These are phyloP conservation scores for Metschnikowia noctiluminum DNA, from an alignment of 805 yeast genomes.

Conservation along the genomic window DNA sequence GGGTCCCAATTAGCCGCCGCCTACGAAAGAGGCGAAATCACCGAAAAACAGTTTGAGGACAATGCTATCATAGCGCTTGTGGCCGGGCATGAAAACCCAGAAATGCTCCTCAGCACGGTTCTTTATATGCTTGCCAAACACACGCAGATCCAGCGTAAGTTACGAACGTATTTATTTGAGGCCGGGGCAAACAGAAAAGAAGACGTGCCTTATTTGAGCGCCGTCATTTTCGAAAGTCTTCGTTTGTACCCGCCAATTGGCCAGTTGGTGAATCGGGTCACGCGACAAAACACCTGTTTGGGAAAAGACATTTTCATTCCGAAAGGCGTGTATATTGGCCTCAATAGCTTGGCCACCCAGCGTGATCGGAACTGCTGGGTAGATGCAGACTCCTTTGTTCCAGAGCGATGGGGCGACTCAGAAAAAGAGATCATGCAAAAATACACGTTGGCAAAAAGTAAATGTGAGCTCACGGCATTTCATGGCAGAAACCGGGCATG, in stretches of 20 bases:
- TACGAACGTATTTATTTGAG: slow-evolving; percentile 18
- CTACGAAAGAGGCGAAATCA: slow-evolving; percentile 31
- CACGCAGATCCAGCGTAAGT: slow-evolving; percentile 27
- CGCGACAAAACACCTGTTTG: slow-evolving; percentile 34
- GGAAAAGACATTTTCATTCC: slow-evolving; percentile 47
- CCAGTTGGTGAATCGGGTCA: slow-evolving; percentile 50
- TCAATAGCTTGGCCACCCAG: slow-evolving; percentile 52
- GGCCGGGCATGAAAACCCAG: slow-evolving; percentile 67
- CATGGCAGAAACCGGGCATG: slow-evolving; percentile 63
- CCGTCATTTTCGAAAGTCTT: slow-evolving; percentile 45
- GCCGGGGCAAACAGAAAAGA: not conserved
- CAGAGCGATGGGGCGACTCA: slow-evolving; percentile 50
- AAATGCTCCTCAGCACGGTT: slow-evolving; percentile 45
- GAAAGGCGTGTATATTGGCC: slow-evolving; percentile 51
- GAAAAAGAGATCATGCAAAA: slow-evolving; percentile 34
- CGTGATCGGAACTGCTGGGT: slow-evolving; percentile 43
- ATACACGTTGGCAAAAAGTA: slow-evolving; percentile 44
- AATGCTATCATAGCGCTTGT: slow-evolving; percentile 53
- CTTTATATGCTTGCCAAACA: slow-evolving; percentile 46
- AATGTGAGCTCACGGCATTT: slow-evolving; percentile 48
- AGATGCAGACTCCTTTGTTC: slow-evolving; percentile 42
- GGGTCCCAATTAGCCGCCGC: slow-evolving; percentile 37
- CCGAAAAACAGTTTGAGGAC: slow-evolving; percentile 48
- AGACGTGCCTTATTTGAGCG: slow-evolving; percentile 24
- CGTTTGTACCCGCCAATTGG: slow-evolving; percentile 56